Evolutionary conservation across 805 yeast genomes (phyloP), one percentile per base, ranked within the genome.

Genomic region (Kodamaea neixiangensis): DNA sequence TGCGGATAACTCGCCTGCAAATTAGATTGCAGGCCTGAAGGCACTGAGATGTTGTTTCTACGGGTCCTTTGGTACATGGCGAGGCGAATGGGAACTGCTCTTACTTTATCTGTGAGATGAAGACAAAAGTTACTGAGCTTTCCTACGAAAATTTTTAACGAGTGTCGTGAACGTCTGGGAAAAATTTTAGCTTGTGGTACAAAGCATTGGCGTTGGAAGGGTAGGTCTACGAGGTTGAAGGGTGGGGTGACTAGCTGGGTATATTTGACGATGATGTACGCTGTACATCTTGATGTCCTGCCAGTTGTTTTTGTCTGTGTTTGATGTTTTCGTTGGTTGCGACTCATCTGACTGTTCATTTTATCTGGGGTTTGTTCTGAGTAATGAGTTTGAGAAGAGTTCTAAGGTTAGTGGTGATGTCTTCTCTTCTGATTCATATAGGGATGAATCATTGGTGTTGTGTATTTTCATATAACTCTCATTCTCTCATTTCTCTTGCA

Each of bases 1-100:
- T 25, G 31, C 15, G 19, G 35, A 17, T 44, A 29, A 19, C 18
- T 18, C 34, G 34, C 7, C 33, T 29, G 41, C 41, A 18, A 29
- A 19, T 13, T 18, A 17, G 34, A 17, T 25, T 29, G 41, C 41
- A 37, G 41, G 21, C 41, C 20, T 7, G 41, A 14, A 11, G 41
- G 41, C 41, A 19, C 41, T 37, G 19, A 19, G 20, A 19, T 37
- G 47, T 48, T 48, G 47, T 35, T 48, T 38, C 44, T 48, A 44
- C 51, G 51, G 20, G 51, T 35, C 51, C 51, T 48, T 37, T 43
- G 51, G 39, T 48, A 48, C 51, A 48, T 48, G 43, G 41, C 41
- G 41, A 20, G 21, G 15, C 19, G 41, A 19, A 10, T 15, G 17
- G 19, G 21, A 19, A 15, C n/a, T 37, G 41, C 41, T 37, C 21